phyloP scores from a whole-genome alignment of 2,329 filamentous ascomycete genomes.

The Fusarium lateritium region DNA sequence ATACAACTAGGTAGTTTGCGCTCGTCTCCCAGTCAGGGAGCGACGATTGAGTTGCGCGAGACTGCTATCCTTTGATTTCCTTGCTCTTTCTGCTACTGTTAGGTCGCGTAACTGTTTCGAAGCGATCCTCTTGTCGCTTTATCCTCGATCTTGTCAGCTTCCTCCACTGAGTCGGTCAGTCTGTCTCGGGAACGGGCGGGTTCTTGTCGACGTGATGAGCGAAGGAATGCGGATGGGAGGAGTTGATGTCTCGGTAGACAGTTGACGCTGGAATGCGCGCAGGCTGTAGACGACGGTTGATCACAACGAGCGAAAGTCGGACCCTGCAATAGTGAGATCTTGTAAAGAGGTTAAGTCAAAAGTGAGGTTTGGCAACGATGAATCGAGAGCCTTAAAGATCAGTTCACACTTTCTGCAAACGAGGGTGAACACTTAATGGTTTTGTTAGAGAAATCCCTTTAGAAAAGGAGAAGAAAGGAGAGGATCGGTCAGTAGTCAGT shows the following conservation, averaged over 20 bases:
- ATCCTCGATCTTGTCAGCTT: slow-evolving; percentile 9
- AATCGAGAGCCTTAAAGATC: slow-evolving; percentile 38
- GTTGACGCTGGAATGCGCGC: slow-evolving; percentile 42
- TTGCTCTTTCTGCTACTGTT: slow-evolving; percentile 35
- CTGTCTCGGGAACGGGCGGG: slow-evolving; percentile 40
- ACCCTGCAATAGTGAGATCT: slow-evolving; percentile 46
- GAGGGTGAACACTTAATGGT: slow-evolving; percentile 44
- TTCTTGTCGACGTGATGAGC: slow-evolving; percentile 9
- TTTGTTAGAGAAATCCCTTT: slow-evolving; percentile 37
- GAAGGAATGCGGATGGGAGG: slow-evolving; percentile 45
- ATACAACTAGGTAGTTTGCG: slow-evolving; percentile 34
- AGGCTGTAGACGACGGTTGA: slow-evolving; percentile 38
- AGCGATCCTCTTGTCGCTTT: slow-evolving; percentile 10
- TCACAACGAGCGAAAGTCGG: slow-evolving; percentile 48
- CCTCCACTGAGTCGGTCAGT: slow-evolving; percentile 27
- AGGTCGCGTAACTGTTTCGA: slow-evolving; percentile 15
- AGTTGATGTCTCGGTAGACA: slow-evolving; percentile 36
- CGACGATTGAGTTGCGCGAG: slow-evolving; percentile 40
- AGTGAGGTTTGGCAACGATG: slow-evolving; percentile 20
- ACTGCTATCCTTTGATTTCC: slow-evolving; percentile 17
- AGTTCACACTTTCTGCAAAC: slow-evolving; percentile 46
- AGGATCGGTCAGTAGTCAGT: slow-evolving; percentile 39
- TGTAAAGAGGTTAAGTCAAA: slow-evolving; percentile 28
- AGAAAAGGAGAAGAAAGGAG: slow-evolving; percentile 37
- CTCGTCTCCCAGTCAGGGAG: slow-evolving; percentile 48